Evolutionary conservation across 148 eudicot genomes (phyloP).

Genomic region (Rhododendron vialii): DNA sequence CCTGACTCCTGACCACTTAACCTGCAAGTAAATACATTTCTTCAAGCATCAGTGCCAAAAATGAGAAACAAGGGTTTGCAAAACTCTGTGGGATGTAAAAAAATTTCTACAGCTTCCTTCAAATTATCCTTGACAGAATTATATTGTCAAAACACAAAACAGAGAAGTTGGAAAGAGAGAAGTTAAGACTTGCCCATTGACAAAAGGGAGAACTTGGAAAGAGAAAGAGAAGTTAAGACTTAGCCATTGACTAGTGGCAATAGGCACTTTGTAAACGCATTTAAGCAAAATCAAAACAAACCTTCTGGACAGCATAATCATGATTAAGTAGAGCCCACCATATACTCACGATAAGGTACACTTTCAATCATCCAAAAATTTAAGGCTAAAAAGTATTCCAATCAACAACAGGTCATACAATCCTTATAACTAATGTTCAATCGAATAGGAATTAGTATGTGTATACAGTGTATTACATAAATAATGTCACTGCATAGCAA

Average conservation of each 20-base stretch:
- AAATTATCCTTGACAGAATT: neutral
- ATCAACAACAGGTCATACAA: neutral
- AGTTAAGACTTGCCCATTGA: neutral
- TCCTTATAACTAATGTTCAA: neutral
- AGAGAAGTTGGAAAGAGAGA: neutral
- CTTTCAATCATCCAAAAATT: neutral
- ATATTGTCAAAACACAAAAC: neutral
- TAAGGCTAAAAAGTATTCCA: neutral
- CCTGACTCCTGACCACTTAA: conserved; percentile 67
- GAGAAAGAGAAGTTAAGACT: neutral
- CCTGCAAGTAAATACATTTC: conserved; percentile 30
- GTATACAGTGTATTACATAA: too few species aligned
- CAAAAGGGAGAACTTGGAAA: neutral
- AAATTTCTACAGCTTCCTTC: neutral
- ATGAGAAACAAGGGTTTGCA: neutral
- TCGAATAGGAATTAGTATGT: neutral
- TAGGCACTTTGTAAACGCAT: neutral
- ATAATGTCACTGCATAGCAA: neutral
- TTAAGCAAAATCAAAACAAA: neutral
- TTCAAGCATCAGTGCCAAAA: conserved; percentile 1
- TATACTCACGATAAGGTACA: neutral
- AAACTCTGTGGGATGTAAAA: neutral
- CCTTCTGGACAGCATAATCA: neutral
- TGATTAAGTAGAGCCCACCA: neutral
- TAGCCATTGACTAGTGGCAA: neutral